Conservation (phyloP, 202 grass and related monocot species). For the Cymbopogon flexuosus region DNA sequence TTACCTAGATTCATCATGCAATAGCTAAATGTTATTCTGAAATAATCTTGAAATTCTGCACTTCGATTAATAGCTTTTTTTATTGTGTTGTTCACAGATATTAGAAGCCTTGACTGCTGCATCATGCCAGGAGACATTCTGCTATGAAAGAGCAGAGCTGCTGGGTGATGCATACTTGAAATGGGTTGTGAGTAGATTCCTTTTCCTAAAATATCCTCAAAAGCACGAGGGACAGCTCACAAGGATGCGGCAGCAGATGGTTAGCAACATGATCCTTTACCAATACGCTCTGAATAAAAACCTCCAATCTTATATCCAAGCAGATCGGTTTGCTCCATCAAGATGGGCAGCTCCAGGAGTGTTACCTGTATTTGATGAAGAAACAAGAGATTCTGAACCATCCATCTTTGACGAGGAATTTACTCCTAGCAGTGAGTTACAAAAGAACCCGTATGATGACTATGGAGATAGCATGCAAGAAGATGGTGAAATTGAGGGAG, state of each 20-base stretch:
- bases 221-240: constrained; percentile 97
- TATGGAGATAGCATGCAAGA: constrained; percentile 64
- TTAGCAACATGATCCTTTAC: constrained; percentile 98
- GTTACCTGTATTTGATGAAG: constrained; percentile 95
- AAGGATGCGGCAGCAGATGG: constrained; percentile 97
- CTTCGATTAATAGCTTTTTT: constrained; percentile 24
- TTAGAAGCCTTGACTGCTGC: constrained; percentile 98
- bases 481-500: constrained; percentile 89
- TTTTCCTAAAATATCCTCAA: constrained; percentile 97
- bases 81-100: constrained; percentile 48
- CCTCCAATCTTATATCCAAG: constrained; percentile 96
- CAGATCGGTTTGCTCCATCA: constrained; percentile 95
- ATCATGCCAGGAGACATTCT: constrained; percentile 97
- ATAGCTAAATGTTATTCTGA: constrained; percentile 20
- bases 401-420: constrained; percentile 67
- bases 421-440: constrained; percentile 27
- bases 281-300: constrained; percentile 75
- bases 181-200: constrained; percentile 98
- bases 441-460: constrained; percentile 57
- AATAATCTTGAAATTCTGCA: neutral
- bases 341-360: constrained; percentile 97
- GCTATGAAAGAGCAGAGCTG: constrained; percentile 96
- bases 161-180: constrained; percentile 98
- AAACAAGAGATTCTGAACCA: constrained; percentile 61
- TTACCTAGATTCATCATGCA: neutral